Evolutionary conservation across 768 basidiomycete species (phyloP), one percentile per base, ranked within the genome.

Genomic region (Mycena latifolia): DNA sequence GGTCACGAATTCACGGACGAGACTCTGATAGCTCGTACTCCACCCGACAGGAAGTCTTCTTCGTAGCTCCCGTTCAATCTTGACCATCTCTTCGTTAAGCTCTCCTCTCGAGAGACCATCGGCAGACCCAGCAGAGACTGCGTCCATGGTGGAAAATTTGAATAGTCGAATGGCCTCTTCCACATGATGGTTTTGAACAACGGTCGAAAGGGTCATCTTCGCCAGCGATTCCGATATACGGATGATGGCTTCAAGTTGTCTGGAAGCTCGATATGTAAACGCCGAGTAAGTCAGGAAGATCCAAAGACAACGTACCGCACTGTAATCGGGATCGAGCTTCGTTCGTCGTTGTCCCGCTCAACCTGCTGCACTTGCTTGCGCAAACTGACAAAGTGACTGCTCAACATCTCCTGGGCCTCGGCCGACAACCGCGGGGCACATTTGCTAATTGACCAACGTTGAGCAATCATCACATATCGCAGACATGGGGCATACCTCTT

Each of bases 131-230:
- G 96, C 95, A 15, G 93, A 92, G 28, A 99, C 96, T 27, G 98
- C 98, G 76, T 99, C 96, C 97, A 99, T 99, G 3, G 98, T 99
- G 11, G 96, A 98, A 80, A 91, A 96, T 75, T 97, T 99, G 90
- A 99, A 99, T 45, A 99, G 79, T 12, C 98, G 92, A 71, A 99
- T 98, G 8, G 98, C 94, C 78, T 99, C 98, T 77, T 98, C 96
- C 25, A 99, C 97, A 71, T 99, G 96, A 75, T 96, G 92, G 52
- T 91, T 92, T 72, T 91, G 89, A 4, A 99, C 98, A 4, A 90
- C 85, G 0, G 94, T 85, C 0, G 92, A 91, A 18, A 99, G 84
- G 4, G 95, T 95, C 79, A 98, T 87, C 75, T 99, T 99, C 15
- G 97, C 96, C 22, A 98, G 83, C 3, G 97, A 92, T 77, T 99